phyloP scores from a whole-genome alignment of 257 asterid genomes.

The Parsonsia alboflavescens region DNA sequence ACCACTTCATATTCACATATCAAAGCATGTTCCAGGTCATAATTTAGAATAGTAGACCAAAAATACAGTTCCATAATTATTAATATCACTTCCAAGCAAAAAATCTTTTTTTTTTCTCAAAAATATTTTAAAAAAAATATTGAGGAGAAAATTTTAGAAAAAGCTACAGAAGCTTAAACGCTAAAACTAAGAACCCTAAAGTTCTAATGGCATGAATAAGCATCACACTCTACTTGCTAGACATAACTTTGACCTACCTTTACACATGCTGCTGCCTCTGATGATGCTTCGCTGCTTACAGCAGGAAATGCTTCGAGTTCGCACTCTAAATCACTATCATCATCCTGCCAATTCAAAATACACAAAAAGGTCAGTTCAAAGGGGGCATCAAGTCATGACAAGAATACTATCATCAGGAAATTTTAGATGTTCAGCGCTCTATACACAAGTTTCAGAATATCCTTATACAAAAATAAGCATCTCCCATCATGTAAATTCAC shows the following conservation, averaged over 20 bases:
- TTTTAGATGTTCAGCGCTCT: not conserved
- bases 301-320: slow-evolving; percentile 70
- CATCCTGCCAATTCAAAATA: slow-evolving; percentile 51
- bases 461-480: not conserved
- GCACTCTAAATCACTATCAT: slow-evolving; percentile 75
- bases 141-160: not conserved
- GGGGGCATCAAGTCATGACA: slow-evolving; percentile 13
- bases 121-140: not conserved
- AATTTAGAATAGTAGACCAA: not conserved
- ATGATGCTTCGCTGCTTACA: slow-evolving; percentile 57
- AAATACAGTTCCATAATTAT: not conserved
- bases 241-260: slow-evolving; percentile 34
- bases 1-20: not conserved
- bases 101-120: not conserved
- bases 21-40: not conserved
- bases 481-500: not conserved
- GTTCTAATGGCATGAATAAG: not conserved
- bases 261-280: slow-evolving; percentile 79
- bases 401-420: not conserved
- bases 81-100: not conserved
- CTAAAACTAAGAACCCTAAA: not conserved
- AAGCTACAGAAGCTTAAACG: not conserved
- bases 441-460: not conserved
- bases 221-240: not conserved
- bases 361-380: slow-evolving; percentile 4